These are phyloP conservation scores for Colletotrichum acutatum DNA, from an alignment of 2,329 filamentous ascomycete species.

Conservation along the genomic window DNA sequence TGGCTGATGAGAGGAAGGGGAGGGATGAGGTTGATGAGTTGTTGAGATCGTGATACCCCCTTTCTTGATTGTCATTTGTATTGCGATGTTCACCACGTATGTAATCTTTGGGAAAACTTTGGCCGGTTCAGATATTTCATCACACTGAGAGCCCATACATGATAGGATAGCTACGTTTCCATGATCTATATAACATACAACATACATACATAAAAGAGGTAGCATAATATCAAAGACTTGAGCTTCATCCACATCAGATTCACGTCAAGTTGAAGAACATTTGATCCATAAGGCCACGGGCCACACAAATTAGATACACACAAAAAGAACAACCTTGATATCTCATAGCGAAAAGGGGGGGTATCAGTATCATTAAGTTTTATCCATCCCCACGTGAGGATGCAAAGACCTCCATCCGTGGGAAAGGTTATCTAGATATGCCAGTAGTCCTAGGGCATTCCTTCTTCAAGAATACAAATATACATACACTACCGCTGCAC, in stretches of 20 bases:
- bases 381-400: not conserved
- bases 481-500: not conserved
- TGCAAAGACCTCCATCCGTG: not conserved
- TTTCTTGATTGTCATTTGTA: not conserved
- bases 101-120: too few relatives aligned
- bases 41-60: conserved; percentile 9
- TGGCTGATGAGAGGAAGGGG: conserved; percentile 50
- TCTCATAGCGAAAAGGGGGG: not conserved
- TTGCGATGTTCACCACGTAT: too few relatives aligned
- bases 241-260: not conserved
- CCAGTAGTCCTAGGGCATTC: not conserved
- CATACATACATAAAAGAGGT: not conserved
- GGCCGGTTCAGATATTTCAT: too few relatives aligned
- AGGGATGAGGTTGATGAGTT: conserved; percentile 22
- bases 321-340: not conserved
- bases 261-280: not conserved
- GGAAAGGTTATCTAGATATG: not conserved
- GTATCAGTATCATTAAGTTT: conserved; percentile 18
- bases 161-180: too few relatives aligned
- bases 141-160: too few relatives aligned
- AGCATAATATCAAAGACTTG: not conserved
- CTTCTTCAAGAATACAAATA: not conserved
- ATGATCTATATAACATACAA: not conserved
- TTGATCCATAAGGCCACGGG: too few relatives aligned
- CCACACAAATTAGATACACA: not conserved